phyloP scores from a whole-genome alignment of 2,329 filamentous ascomycete species.

The Sclerotinia trifoliorum region DNA sequence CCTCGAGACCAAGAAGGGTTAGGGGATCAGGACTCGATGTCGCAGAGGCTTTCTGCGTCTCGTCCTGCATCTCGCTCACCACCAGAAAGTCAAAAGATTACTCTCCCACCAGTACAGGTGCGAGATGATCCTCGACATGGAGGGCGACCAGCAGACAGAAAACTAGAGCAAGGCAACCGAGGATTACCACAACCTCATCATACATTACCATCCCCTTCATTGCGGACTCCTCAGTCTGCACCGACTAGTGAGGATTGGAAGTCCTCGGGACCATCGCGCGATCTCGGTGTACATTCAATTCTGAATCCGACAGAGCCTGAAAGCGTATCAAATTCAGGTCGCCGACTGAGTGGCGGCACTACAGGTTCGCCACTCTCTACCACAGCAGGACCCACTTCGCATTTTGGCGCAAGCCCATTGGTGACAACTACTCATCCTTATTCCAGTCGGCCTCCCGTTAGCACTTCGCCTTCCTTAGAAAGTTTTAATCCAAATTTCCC shows the following conservation, averaged over 20 bases:
- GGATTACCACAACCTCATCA: slow-evolving; percentile 28
- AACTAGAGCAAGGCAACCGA: slow-evolving; percentile 31
- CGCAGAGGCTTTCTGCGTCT: slow-evolving; percentile 58
- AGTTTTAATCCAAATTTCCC: slow-evolving; percentile 35
- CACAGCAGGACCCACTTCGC: slow-evolving; percentile 25
- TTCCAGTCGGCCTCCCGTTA: slow-evolving; percentile 29
- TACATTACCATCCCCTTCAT: slow-evolving; percentile 30
- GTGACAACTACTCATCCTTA: slow-evolving; percentile 29
- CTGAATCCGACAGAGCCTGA: slow-evolving; percentile 41
- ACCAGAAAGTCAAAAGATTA: slow-evolving; percentile 39
- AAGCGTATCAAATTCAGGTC: slow-evolving; percentile 26
- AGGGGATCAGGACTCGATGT: slow-evolving; percentile 64
- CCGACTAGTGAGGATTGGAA: slow-evolving; percentile 33
- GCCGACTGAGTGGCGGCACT: slow-evolving; percentile 30
- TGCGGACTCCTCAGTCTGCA: slow-evolving; percentile 26
- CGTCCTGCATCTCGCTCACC: slow-evolving; percentile 52
- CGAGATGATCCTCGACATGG: slow-evolving; percentile 38
- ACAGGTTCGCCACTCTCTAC: slow-evolving; percentile 33
- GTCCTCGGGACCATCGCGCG: slow-evolving; percentile 34
- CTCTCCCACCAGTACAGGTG: slow-evolving; percentile 39
- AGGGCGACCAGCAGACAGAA: slow-evolving; percentile 33
- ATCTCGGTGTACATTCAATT: slow-evolving; percentile 41
- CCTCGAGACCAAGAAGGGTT: slow-evolving; percentile 50
- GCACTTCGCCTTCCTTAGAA: slow-evolving; percentile 31
- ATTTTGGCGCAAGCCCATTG: slow-evolving; percentile 34